phyloP scores from a whole-genome alignment of 202 grass and related monocot genomes.

The Hordeum pubiflorum region DNA sequence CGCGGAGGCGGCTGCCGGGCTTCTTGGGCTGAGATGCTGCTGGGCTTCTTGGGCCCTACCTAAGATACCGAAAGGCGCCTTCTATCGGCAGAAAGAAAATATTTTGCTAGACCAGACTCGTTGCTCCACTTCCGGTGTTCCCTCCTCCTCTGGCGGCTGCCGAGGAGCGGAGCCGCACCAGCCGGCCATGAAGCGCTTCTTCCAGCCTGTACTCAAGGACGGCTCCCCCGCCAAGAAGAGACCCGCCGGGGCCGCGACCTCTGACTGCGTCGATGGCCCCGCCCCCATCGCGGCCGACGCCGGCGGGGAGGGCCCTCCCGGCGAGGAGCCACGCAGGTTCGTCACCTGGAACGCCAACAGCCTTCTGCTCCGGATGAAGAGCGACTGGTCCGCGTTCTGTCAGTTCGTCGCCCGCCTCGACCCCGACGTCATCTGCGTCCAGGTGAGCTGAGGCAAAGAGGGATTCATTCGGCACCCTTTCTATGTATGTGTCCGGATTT shows the following conservation, averaged over 20 bases:
- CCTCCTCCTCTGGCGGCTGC: background rate
- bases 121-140: background rate
- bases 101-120: background rate
- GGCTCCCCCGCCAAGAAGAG: conserved; percentile 62
- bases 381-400: conserved; percentile 73
- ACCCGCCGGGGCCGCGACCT: conserved; percentile 9
- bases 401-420: conserved; percentile 59
- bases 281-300: background rate
- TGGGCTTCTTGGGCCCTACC: background rate
- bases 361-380: conserved; percentile 84
- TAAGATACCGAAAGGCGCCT: background rate
- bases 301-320: background rate
- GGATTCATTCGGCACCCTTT: background rate
- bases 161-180: background rate
- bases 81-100: background rate
- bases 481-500: background rate
- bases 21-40: background rate
- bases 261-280: conserved; percentile 6
- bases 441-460: conserved; percentile 28
- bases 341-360: conserved; percentile 97
- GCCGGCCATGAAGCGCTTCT: conserved; percentile 87
- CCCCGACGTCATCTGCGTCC: conserved; percentile 81
- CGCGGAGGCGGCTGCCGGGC: background rate
- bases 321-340: conserved; percentile 50
- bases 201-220: conserved; percentile 80